phyloP scores from a whole-genome alignment of 2,329 filamentous ascomycete species.

The Fusarium albidum region DNA sequence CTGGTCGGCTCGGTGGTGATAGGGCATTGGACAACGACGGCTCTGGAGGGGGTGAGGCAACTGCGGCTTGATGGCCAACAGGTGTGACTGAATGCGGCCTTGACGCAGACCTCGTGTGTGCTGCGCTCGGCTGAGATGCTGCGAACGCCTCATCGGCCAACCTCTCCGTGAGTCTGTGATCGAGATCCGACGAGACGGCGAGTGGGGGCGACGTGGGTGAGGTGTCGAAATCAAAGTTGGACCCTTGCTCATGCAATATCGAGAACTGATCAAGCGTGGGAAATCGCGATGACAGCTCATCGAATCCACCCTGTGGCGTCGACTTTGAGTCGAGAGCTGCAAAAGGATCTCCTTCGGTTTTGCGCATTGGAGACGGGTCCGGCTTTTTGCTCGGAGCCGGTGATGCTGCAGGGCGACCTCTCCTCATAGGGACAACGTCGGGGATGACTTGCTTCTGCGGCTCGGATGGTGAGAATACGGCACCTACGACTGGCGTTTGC shows the following conservation, averaged over 20 bases:
- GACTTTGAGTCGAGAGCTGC: slow-evolving; percentile 79
- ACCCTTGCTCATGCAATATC: slow-evolving; percentile 82
- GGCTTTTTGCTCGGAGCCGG: slow-evolving; percentile 49
- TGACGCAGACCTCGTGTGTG: slow-evolving; percentile 31
- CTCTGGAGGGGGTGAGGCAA: slow-evolving; percentile 39
- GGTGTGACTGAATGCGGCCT: slow-evolving; percentile 46
- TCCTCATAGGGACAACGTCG: slow-evolving; percentile 91
- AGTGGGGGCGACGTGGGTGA: slow-evolving; percentile 58
- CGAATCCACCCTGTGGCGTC: slow-evolving; percentile 60
- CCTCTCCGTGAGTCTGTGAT: slow-evolving; percentile 75
- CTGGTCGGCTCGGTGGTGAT: slow-evolving; percentile 53
- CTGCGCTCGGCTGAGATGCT: slow-evolving; percentile 44
- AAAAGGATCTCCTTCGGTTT: slow-evolving; percentile 82
- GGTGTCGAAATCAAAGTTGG: slow-evolving; percentile 85
- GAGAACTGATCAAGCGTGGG: slow-evolving; percentile 94
- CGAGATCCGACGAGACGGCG: slow-evolving; percentile 56
- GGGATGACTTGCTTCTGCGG: slow-evolving; percentile 79
- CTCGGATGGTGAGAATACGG: slow-evolving; percentile 79
- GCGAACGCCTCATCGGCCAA: slow-evolving; percentile 87
- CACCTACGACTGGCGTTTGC: slow-evolving; percentile 73
- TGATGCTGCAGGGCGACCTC: slow-evolving; percentile 70
- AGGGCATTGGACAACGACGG: slow-evolving; percentile 48
- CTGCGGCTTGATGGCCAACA: slow-evolving; percentile 30
- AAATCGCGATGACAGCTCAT: slow-evolving; percentile 86
- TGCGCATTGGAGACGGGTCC: slow-evolving; percentile 70